Evolutionary conservation across 1,284 basidiomycete species (phyloP).

Genomic region (Wallemia ichthyophaga): DNA sequence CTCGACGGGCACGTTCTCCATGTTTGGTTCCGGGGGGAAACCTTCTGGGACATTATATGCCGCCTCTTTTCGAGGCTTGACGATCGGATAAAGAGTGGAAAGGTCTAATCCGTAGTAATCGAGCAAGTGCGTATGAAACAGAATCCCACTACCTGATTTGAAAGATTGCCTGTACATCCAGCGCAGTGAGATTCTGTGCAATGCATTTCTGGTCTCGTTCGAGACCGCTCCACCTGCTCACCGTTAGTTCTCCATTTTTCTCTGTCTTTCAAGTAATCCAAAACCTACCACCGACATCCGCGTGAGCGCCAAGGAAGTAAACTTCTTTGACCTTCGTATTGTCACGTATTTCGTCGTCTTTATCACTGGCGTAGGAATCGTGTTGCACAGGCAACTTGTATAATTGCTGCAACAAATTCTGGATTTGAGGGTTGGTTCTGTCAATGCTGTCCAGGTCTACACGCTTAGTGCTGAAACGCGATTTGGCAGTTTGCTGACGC

Average conservation of each 20-base stretch:
- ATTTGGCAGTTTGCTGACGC: not conserved
- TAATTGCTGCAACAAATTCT: not conserved
- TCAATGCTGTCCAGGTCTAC: not conserved
- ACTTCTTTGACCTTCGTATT: slow-evolving; percentile 6
- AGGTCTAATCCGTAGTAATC: slow-evolving; percentile 8
- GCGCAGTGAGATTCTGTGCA: slow-evolving; percentile 12
- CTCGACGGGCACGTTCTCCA: not conserved
- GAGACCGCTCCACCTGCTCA: slow-evolving; percentile 6
- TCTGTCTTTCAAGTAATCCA: too few species aligned
- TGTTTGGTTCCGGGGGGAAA: not conserved
- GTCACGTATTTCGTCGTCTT: not conserved
- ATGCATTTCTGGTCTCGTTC: slow-evolving; percentile 7
- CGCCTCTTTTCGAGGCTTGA: slow-evolving; percentile 2
- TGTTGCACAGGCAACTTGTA: not conserved
- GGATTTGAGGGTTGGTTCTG: not conserved
- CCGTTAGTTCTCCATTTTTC: too few species aligned
- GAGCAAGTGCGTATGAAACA: slow-evolving; percentile 9
- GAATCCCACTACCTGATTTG: slow-evolving; percentile 8
- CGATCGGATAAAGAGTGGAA: slow-evolving; percentile 5
- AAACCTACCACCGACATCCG: not conserved
- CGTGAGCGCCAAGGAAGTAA: slow-evolving; percentile 12
- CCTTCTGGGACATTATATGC: not conserved
- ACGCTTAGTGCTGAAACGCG: not conserved
- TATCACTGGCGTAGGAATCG: not conserved
- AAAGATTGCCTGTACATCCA: slow-evolving; percentile 13